These are phyloP conservation scores for Eucalyptus leucophloia DNA, from an alignment of 345 rosid genomes.

Conservation along the genomic window DNA sequence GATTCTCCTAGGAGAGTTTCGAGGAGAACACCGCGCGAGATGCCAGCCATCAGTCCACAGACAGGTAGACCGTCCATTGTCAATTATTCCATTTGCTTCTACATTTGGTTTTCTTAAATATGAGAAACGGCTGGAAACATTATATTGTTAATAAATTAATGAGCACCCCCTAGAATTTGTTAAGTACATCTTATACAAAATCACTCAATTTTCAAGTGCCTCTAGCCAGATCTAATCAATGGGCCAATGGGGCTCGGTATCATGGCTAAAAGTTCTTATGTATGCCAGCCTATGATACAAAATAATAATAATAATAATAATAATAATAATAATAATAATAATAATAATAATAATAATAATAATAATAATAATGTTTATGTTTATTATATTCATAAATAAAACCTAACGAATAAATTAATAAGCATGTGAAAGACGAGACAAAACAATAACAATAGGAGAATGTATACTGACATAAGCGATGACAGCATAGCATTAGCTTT, in stretches of 20 bases:
- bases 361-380: too few species aligned
- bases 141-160: neutral
- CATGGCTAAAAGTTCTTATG: neutral
- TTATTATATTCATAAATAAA: neutral
- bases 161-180: neutral
- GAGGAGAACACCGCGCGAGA: neutral
- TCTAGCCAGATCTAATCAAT: neutral
- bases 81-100: neutral
- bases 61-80: neutral
- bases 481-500: neutral
- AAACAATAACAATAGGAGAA: neutral
- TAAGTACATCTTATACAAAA: neutral
- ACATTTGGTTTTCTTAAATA: neutral
- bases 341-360: too few species aligned
- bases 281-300: neutral
- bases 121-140: neutral
- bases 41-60: neutral
- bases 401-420: neutral
- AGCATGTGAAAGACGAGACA: neutral
- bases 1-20: neutral
- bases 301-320: too few species aligned
- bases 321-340: too few species aligned
- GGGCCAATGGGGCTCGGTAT: neutral
- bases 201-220: neutral
- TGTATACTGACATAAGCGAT: neutral